phyloP scores from a whole-genome alignment of 2,329 filamentous ascomycete species.

The Fusarium staphyleae region DNA sequence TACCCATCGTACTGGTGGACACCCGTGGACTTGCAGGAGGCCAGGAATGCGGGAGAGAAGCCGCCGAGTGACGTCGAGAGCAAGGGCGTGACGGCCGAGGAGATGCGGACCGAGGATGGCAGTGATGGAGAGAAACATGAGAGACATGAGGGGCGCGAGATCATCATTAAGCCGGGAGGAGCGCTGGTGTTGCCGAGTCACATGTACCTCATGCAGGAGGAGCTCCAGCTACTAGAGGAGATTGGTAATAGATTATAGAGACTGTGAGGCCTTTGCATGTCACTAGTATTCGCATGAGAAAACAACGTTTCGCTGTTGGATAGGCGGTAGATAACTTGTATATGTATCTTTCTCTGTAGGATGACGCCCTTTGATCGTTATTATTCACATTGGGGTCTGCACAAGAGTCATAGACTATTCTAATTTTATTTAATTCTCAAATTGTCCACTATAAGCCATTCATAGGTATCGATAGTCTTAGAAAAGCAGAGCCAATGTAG shows the following conservation, averaged over 20 bases:
- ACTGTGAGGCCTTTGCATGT: neutral
- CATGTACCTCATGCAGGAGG: conserved; percentile 49
- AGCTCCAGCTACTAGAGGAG: conserved; percentile 47
- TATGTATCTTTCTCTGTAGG: too few relatives aligned
- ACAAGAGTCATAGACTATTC: too few relatives aligned
- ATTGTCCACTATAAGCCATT: too few relatives aligned
- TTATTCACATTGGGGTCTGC: too few relatives aligned
- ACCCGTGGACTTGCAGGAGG: conserved; percentile 43
- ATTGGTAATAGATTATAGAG: conserved; percentile 46
- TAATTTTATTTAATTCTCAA: too few relatives aligned
- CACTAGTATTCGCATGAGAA: too few relatives aligned
- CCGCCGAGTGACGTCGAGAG: conserved; percentile 24
- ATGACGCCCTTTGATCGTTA: too few relatives aligned
- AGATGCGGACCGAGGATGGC: conserved; percentile 22
- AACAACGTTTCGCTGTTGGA: too few relatives aligned
- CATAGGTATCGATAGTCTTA: too few relatives aligned
- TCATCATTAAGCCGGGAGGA: conserved; percentile 47
- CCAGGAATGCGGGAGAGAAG: conserved; percentile 3
- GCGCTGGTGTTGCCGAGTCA: conserved; percentile 46
- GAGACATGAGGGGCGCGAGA: conserved; percentile 33
- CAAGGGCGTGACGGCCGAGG: conserved; percentile 18
- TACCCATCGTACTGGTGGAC: conserved; percentile 79
- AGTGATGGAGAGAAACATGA: conserved; percentile 25
- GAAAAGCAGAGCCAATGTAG: too few relatives aligned
- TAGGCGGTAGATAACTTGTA: too few relatives aligned